A percentile compares a stretch with the other conserved stretches of the same genome.
Conservation (phyloP, 371 early-diverging fungal species). For the Actinomortierella wolfii region DNA sequence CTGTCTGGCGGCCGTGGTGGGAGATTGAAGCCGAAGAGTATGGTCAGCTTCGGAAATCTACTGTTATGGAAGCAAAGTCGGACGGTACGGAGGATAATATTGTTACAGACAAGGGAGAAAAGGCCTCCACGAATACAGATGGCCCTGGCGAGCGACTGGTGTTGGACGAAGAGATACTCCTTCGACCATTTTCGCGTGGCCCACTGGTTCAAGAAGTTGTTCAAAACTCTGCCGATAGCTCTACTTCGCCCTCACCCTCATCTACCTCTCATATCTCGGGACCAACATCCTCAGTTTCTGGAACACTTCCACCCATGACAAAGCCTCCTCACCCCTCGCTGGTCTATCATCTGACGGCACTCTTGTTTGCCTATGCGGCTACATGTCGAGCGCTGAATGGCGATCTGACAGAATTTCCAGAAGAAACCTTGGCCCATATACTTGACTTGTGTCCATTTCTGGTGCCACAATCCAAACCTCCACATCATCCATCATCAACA, state of each 20-base stretch:
- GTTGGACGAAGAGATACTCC: constrained; percentile 34
- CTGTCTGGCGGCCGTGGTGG: constrained; percentile 45
- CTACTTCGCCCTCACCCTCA: no score
- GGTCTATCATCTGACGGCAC: constrained; percentile 29
- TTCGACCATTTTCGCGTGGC: constrained; percentile 11
- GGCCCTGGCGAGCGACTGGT: constrained; percentile 9
- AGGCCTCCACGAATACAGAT: constrained; percentile 4
- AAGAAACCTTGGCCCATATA: constrained; percentile 19
- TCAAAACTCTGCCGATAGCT: no score
- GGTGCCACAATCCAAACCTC: constrained; percentile 13
- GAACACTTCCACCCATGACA: constrained; percentile 9
- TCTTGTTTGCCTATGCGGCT: constrained; percentile 36
- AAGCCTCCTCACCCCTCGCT: constrained; percentile 34
- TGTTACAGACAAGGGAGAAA: not conserved
- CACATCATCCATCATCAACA: not conserved
- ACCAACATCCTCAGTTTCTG: not conserved
- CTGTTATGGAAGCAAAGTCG: constrained; percentile 9
- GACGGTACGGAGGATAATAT: no score
- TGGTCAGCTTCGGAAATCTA: constrained; percentile 25
- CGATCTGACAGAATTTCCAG: constrained; percentile 31
- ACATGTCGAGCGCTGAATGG: constrained; percentile 32
- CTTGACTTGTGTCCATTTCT: constrained; percentile 42
- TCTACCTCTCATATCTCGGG: no score
- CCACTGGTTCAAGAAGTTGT: no score
- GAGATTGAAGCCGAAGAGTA: constrained; percentile 36